Base-by-base conservation (phyloP, 164 flowering plant species). In the Umbilicus rupestris region DNA sequence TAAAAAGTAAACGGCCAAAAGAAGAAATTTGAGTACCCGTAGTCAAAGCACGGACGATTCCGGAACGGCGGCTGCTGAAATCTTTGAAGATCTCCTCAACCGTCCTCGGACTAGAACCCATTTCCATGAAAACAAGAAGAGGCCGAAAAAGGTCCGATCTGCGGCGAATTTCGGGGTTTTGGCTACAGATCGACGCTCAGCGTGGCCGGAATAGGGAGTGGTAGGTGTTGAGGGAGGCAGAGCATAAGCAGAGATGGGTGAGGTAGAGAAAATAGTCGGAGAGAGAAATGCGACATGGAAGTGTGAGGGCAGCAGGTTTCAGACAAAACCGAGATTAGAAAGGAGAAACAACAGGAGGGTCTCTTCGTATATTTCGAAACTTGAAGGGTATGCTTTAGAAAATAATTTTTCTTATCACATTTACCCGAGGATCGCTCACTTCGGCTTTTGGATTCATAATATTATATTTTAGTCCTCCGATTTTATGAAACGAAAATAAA, bases 41-140 rank as follows among this genome's bases (percentile, higher is more conserved):
- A 52, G 91, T 85, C 44, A 91, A 71, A 69, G 97, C 91, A 33
- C 93, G 88, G 68, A 88, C 78, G 63, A 91, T 70, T 33, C 83
- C 95, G 47, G 86, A 62, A 24, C 95, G 75, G 14, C 91, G 78
- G 69, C 73, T 82, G 71, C 84, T 83, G 76, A 75, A 88, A 77
- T 91, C 97, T 69, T 87, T 87, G 83, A 82, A 88, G 78, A 88
- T 85, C 77, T 88, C 93, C 71, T 91, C 97, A 0, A 88, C 95
- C 16, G 91, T 85, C 42, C 90, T 82, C 3, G 93, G 92, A 70
- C 73, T 81, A 2, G 86, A 81, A 30, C 89, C 83, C 84, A 87
- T 87, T 73, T 81, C 89, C 81, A 82, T 77, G 70, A 33, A 39
- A 39, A 60, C 5, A 1, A 16, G 20, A 31, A 60, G 39, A 30